Percentiles rank a stretch among this genome's conserved stretches.
Evolutionary conservation across 768 basidiomycete genomes (phyloP).

Genomic region (Royoungia palumana): DNA sequence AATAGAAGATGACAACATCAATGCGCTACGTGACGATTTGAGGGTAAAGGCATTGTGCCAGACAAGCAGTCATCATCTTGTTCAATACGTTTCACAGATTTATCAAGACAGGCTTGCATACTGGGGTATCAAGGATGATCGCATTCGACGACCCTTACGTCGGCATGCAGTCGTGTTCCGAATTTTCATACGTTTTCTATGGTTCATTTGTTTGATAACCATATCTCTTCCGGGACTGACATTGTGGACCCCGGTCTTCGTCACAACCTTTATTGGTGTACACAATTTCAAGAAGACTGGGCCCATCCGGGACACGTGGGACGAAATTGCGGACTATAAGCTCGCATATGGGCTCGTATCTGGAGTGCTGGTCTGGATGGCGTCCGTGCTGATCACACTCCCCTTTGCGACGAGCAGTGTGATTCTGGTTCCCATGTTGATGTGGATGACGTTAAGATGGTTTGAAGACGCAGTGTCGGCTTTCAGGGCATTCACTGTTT

Average conservation of each 20-base stretch:
- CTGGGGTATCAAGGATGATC: conserved; percentile 81
- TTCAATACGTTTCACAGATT: conserved; percentile 35
- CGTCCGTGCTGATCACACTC: conserved; percentile 53
- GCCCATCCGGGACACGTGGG: conserved; percentile 82
- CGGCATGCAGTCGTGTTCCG: conserved; percentile 57
- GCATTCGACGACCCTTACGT: conserved; percentile 64
- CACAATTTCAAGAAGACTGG: conserved; percentile 78
- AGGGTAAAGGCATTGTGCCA: conserved; percentile 41
- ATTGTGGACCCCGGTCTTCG: conserved; percentile 82
- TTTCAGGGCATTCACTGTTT: conserved; percentile 66
- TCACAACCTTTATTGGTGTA: conserved; percentile 65
- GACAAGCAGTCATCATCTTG: not conserved
- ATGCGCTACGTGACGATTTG: conserved; percentile 48
- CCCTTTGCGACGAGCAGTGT: conserved; percentile 57
- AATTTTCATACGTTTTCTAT: conserved; percentile 59
- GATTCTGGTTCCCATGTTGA: conserved; percentile 62
- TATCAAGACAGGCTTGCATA: conserved; percentile 71
- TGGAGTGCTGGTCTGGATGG: conserved; percentile 64
- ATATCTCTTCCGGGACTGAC: conserved; percentile 73
- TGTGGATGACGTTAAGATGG: conserved; percentile 93
- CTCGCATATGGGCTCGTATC: conserved; percentile 78
- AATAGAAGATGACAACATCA: conserved; percentile 27
- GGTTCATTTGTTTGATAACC: conserved; percentile 58
- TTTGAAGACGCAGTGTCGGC: conserved; percentile 80
- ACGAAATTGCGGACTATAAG: conserved; percentile 89